Evolutionary conservation across 1,284 basidiomycete genomes (phyloP).

Genomic region (Rhizopogon hawkerae): DNA sequence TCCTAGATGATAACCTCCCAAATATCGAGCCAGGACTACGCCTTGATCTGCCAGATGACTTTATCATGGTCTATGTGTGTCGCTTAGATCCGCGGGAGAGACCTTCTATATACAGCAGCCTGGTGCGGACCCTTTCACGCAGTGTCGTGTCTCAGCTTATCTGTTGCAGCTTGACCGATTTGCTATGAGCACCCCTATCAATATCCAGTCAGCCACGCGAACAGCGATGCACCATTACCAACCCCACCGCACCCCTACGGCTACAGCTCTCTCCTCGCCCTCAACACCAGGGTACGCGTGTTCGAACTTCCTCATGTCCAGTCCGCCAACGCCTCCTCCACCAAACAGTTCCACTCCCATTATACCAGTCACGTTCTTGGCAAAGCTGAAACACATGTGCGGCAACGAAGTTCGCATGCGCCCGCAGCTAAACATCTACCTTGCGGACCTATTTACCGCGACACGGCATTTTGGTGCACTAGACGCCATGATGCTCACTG

Average conservation of each 20-base stretch:
- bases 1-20: conserved; percentile 28
- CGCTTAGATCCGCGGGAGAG: conserved; percentile 51
- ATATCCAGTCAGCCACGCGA: conserved; percentile 32
- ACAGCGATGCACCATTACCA: conserved; percentile 31
- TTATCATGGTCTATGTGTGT: conserved; percentile 67
- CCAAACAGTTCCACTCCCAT: conserved; percentile 18
- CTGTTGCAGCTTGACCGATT: conserved; percentile 61
- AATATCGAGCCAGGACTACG: conserved; percentile 26
- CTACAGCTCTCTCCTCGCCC: conserved; percentile 17
- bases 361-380: conserved; percentile 33
- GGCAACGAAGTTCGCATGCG: conserved; percentile 34
- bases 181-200: conserved; percentile 59
- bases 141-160: conserved; percentile 1
- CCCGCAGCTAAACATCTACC: conserved; percentile 49
- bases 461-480: conserved; percentile 61
- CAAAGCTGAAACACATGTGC: conserved; percentile 28
- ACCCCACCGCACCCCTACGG: conserved; percentile 18
- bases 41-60: conserved; percentile 59
- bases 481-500: conserved; percentile 60
- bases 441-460: conserved; percentile 64
- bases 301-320: conserved; percentile 11
- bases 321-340: conserved; percentile 17
- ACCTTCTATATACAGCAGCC: conserved; percentile 51
- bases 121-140: conserved; percentile 38
- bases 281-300: conserved; percentile 21